Evolutionary conservation across 805 yeast species (phyloP).

Genomic region (Jamesozyma gamospora): DNA sequence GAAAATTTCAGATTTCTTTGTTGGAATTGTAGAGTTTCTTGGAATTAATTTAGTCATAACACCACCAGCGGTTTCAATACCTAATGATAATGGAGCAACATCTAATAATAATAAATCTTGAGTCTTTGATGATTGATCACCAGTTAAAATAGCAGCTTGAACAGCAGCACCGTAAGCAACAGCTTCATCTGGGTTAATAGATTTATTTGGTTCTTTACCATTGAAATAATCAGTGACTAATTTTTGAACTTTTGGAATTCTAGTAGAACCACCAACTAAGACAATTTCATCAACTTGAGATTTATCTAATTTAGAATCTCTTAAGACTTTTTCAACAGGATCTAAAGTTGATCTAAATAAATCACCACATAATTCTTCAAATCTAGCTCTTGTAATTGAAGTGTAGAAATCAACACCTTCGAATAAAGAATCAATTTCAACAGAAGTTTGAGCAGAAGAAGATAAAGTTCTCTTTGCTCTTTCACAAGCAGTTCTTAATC

Average conservation of each 20-base stretch:
- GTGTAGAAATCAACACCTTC: constrained; percentile 98
- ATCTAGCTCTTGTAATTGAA: constrained; percentile 96
- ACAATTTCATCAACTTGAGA: constrained; percentile 90
- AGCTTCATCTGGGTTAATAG: constrained; percentile 98
- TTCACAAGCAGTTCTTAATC: constrained; percentile 98
- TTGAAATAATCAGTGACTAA: constrained; percentile 95
- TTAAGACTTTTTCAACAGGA: constrained; percentile 94
- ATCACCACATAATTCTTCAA: constrained; percentile 95
- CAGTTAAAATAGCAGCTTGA: constrained; percentile 95
- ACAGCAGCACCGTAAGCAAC: constrained; percentile 99
- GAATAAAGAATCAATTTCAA: constrained; percentile 90
- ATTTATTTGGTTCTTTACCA: constrained; percentile 97
- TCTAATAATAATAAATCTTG: constrained; percentile 94
- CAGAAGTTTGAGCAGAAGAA: constrained; percentile 91
- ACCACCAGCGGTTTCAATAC: constrained; percentile 99
- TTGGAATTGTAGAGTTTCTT: constrained; percentile 97
- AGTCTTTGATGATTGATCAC: constrained; percentile 95
- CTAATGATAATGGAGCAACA: constrained; percentile 97
- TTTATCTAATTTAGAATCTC: constrained; percentile 89
- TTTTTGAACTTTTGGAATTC: constrained; percentile 98
- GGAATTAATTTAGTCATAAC: constrained; percentile 98
- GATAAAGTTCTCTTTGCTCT: constrained; percentile 98
- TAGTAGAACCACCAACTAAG: constrained; percentile 96
- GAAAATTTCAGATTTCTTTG: constrained; percentile 96
- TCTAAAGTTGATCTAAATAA: constrained; percentile 89